Base-by-base conservation (phyloP, 2,329 filamentous ascomycete genomes). In the Cytospora piceae region DNA sequence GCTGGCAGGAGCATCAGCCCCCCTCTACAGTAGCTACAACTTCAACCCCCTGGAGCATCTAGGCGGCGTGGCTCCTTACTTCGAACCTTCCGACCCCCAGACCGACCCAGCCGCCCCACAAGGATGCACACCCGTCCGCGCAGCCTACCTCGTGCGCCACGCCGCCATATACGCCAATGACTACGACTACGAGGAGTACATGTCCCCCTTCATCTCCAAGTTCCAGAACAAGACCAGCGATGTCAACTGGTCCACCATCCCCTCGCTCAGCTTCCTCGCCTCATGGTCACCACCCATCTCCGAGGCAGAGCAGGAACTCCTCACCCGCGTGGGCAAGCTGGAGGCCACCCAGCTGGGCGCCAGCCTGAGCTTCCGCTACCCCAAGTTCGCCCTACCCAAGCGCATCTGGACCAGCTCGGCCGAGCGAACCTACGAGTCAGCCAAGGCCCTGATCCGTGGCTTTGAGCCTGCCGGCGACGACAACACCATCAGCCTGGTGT, bases 351-450 rank as follows among this genome's bases (percentile, higher is more conserved):
- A 85, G 68, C 77, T 90, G 14, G 87, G 87, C 22, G 82, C 85
- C 5, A 80, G 85, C 63, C 75, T 90, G 22, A 81, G 81, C 20
- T 83, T 88, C 71, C 80, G 86, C 58, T 90, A 90, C 70, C 83
- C 83, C 0, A 75, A 77, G 52, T 75, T 90, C 46, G 79, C 76
- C 64, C 72, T 82, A 6, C 87, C 87, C 0, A 77, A 79, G 66
- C 82, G 81, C 58, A 79, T 89, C 1, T 90, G 87, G 86, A 81
- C 86, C 1, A 87, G 85, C 8, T 88, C 86, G 0, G 87, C 87
- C 0, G 86, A 89, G 74, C 77, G 87, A 22, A 89, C 87, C 0
- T 78, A 81, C 53, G 81, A 85, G 73, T 86, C 83, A 11, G 86
- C 87, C 0, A 76, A 85, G 70, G 82, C 83, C 0, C 81, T 90